Conservation (phyloP, 441 rosid genomes). For the Lagerstroemia fauriei region DNA sequence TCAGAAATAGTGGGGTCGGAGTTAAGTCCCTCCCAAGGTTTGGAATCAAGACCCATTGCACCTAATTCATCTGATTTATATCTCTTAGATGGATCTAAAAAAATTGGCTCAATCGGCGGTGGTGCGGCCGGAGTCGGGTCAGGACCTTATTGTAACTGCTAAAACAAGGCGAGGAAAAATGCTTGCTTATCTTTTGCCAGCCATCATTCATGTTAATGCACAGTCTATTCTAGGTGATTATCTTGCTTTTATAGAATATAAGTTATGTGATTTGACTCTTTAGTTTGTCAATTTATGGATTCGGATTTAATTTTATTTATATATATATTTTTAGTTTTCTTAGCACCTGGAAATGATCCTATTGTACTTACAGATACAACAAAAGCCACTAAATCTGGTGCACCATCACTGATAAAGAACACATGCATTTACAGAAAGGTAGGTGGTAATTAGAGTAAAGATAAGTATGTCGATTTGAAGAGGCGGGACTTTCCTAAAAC, state of each 20-base stretch:
- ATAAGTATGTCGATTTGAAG: slow-evolving; percentile 38
- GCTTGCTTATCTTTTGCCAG: slow-evolving; percentile 81
- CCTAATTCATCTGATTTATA: too few relatives aligned
- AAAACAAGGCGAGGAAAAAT: slow-evolving; percentile 98
- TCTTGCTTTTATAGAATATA: background rate
- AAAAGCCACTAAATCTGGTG: slow-evolving; percentile 86
- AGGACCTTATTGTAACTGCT: slow-evolving; percentile 90
- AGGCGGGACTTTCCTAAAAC: slow-evolving; percentile 39
- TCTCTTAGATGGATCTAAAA: too few relatives aligned
- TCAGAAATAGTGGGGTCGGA: too few relatives aligned
- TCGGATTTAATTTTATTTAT: slow-evolving; percentile 20
- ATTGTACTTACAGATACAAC: slow-evolving; percentile 94
- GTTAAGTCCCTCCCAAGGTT: too few relatives aligned
- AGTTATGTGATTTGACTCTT: background rate
- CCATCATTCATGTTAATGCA: slow-evolving; percentile 93
- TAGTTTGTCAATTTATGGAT: background rate
- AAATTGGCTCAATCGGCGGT: too few relatives aligned
- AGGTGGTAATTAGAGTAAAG: slow-evolving; percentile 43
- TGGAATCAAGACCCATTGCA: too few relatives aligned
- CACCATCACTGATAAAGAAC: slow-evolving; percentile 82
- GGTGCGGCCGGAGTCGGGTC: too few relatives aligned
- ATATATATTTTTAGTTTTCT: slow-evolving; percentile 18
- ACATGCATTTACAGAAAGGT: slow-evolving; percentile 98
- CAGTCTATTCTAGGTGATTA: slow-evolving; percentile 82
- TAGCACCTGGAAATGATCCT: slow-evolving; percentile 94